These are phyloP conservation scores for Arabidopsis suecica DNA, from an alignment of 345 rosid genomes.

Conservation along the genomic window DNA sequence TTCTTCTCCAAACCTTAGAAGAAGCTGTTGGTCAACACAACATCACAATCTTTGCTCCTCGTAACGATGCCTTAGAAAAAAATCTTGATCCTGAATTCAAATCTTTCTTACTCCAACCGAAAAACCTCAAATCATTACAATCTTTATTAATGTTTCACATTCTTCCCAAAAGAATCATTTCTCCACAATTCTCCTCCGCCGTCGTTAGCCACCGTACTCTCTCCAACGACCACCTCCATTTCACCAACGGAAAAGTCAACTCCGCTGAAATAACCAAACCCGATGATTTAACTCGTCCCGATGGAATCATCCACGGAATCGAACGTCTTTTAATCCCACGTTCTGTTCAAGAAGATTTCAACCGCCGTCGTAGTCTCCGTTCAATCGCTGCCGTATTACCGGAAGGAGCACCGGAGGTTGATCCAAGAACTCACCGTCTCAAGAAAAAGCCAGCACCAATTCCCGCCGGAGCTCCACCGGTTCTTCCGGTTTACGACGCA, in stretches of 20 bases:
- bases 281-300: constrained; percentile 59
- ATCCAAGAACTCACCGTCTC: constrained; percentile 69
- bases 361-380: constrained; percentile 61
- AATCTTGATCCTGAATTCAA: constrained; percentile 87
- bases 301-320: constrained; percentile 79
- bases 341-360: constrained; percentile 75
- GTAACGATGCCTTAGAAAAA: constrained; percentile 82
- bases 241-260: constrained; percentile 51
- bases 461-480: constrained; percentile 57
- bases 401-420: constrained; percentile 74
- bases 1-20: constrained; percentile 84
- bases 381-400: constrained; percentile 73
- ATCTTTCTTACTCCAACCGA: constrained; percentile 87
- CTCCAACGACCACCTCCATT: constrained; percentile 47
- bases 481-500: constrained; percentile 63
- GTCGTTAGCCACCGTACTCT: constrained; percentile 54
- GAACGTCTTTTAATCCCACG: constrained; percentile 67
- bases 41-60: constrained; percentile 92
- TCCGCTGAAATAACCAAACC: constrained; percentile 50
- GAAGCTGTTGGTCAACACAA: constrained; percentile 80
- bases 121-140: constrained; percentile 83
- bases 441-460: constrained; percentile 56
- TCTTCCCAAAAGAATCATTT: constrained; percentile 63
- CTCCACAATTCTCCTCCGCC: constrained; percentile 45
- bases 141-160: constrained; percentile 80